Conservation (phyloP, 345 rosid species). For the Brassica juncea region DNA sequence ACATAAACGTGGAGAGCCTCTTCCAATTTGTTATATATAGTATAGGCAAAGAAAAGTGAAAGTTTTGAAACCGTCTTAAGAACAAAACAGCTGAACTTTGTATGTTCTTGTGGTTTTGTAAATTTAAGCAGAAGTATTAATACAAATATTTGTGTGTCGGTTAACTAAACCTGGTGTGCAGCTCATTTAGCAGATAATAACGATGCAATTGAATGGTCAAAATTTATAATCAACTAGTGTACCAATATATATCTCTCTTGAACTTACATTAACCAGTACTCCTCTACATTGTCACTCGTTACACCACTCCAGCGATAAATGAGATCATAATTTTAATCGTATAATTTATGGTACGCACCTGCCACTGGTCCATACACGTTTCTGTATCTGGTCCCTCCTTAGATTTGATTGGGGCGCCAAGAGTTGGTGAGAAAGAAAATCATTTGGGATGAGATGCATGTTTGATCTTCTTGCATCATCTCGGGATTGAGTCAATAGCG, state of each 20-base stretch:
- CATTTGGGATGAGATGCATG: neutral
- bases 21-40: constrained; percentile 8
- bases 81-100: neutral
- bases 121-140: constrained; percentile 35
- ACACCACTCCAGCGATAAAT: constrained; percentile 8
- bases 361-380: constrained; percentile 22
- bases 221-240: constrained; percentile 20
- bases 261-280: constrained; percentile 22
- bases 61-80: constrained; percentile 26
- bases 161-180: neutral
- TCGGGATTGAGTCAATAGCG: constrained; percentile 40
- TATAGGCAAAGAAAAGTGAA: constrained; percentile 22
- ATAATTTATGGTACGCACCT: constrained; percentile 39
- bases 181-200: neutral
- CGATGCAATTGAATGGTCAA: constrained; percentile 26
- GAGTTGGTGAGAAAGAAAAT: neutral
- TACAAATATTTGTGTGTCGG: constrained; percentile 15
- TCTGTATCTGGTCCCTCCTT: constrained; percentile 30
- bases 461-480: constrained; percentile 36
- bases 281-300: constrained; percentile 31
- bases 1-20: constrained; percentile 17
- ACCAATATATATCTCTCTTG: constrained; percentile 15
- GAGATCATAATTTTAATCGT: constrained; percentile 31
- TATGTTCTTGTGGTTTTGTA: constrained; percentile 20
- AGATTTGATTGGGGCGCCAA: constrained; percentile 8